Evolutionary conservation across 768 basidiomycete species (phyloP), one percentile per base, ranked within the genome.

Genomic region (Lyophyllum atratum): DNA sequence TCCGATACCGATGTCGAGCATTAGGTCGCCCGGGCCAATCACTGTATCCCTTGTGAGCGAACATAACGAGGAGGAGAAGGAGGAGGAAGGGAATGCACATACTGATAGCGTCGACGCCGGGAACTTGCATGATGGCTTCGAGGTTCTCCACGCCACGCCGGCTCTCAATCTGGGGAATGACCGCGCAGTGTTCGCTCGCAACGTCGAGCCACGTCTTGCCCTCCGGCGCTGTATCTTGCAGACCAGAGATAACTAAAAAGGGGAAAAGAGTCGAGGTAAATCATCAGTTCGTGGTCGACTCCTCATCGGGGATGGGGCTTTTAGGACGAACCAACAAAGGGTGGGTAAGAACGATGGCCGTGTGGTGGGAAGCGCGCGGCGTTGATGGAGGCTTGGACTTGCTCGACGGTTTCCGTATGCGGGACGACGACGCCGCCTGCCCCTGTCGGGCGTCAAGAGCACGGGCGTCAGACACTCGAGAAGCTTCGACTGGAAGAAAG

Each of bases 111-210:
- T 55, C 54, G 34, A 55, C 54, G 46, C 54, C 54, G 3, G 34
- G 33, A 1, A 55, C 34, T 40, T 55, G 54, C 54, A 55, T 55
- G 25, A 55, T 55, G 9, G 17, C 54, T 21, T 54, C 52, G 22
- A 54, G 44, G 11, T 54, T 54, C 24, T 54, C 52, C 14, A 54
- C 52, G 15, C 54, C 45, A 12, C 17, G 11, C 26, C 24, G 17
- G 40, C 54, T 55, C 26, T 55, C 54, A 2, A 55, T 55, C 25
- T 55, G 54, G 1, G 54, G 54, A 21, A 55, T 55, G 25, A 49
- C 47, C 0, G 54, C 54, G 31, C 45, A 47, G 33, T 54, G 53
- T 10, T 54, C 45, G 44, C 53, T 54, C 15, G 53, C 53, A 1
- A 54, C 47, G 29, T 49, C 54, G 29, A 55, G 19, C 54, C 54